Conservation (phyloP, 2,329 filamentous ascomycete genomes). For the Periconia digitata region DNA sequence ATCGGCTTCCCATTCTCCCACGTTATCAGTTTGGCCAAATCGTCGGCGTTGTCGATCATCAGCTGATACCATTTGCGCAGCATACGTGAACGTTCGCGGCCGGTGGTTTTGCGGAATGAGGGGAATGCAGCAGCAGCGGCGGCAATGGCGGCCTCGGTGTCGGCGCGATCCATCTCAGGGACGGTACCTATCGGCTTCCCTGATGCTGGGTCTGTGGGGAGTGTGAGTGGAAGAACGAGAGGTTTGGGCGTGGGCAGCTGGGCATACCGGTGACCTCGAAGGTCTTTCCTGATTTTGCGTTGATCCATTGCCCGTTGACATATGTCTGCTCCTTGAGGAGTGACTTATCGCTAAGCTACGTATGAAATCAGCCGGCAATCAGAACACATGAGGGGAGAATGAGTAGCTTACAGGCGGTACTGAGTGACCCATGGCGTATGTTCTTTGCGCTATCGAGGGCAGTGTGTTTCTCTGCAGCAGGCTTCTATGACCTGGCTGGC, state of each 20-base stretch:
- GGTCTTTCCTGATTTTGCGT: slow-evolving; percentile 82
- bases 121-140: slow-evolving; percentile 79
- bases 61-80: slow-evolving; percentile 81
- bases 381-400: background rate
- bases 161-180: slow-evolving; percentile 78
- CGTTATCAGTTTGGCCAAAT: slow-evolving; percentile 80
- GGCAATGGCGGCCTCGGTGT: slow-evolving; percentile 78
- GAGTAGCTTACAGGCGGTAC: slow-evolving; percentile 43
- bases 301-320: slow-evolving; percentile 91
- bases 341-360: slow-evolving; percentile 53
- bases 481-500: slow-evolving; percentile 32
- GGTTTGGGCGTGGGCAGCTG: slow-evolving; percentile 40
- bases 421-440: slow-evolving; percentile 49
- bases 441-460: slow-evolving; percentile 39
- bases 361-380: slow-evolving; percentile 22
- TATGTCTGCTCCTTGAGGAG: slow-evolving; percentile 84
- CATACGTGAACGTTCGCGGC: slow-evolving; percentile 72
- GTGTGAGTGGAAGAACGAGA: background rate
- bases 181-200: slow-evolving; percentile 78
- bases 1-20: slow-evolving; percentile 89
- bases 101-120: slow-evolving; percentile 69
- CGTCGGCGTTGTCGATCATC: slow-evolving; percentile 75
- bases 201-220: slow-evolving; percentile 87
- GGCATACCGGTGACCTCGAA: slow-evolving; percentile 80
- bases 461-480: slow-evolving; percentile 35